These are phyloP conservation scores for Picea sitchensis DNA, from an alignment of 75 land plant genomes.

Conservation along the genomic window DNA sequence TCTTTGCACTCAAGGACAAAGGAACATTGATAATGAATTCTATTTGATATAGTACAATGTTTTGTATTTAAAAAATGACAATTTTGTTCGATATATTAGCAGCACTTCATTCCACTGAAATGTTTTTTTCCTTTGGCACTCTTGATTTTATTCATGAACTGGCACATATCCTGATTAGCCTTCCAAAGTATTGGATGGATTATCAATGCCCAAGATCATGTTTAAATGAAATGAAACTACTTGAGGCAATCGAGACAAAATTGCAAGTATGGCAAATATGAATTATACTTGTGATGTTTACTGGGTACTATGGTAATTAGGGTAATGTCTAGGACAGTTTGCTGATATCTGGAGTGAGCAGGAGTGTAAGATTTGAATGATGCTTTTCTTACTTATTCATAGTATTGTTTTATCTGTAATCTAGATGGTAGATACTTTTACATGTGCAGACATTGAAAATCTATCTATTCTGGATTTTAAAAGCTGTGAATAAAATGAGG, in stretches of 20 bases:
- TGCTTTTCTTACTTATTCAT: too few species aligned
- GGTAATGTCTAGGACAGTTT: not conserved
- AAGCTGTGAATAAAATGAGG: too few species aligned
- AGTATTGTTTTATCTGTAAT: too few species aligned
- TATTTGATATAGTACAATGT: not conserved
- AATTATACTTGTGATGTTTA: not conserved
- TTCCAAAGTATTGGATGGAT: not conserved
- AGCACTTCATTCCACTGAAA: not conserved
- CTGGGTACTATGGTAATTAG: not conserved
- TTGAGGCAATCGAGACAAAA: not conserved
- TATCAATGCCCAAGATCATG: not conserved
- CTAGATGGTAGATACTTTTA: too few species aligned
- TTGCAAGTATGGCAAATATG: not conserved
- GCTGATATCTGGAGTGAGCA: not conserved
- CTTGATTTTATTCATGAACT: not conserved
- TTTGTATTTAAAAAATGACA: not conserved
- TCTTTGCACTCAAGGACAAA: not conserved
- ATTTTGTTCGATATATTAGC: not conserved
- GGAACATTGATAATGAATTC: not conserved
- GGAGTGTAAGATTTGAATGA: not conserved
- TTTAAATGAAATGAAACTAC: too few species aligned
- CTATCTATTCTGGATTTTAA: too few species aligned
- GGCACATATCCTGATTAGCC: not conserved
- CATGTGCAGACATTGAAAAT: too few species aligned
- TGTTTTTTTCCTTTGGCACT: not conserved